Evolutionary conservation across 345 rosid species (phyloP), one percentile per base, ranked within the genome.

Genomic region (Cardamine resedifolia): DNA sequence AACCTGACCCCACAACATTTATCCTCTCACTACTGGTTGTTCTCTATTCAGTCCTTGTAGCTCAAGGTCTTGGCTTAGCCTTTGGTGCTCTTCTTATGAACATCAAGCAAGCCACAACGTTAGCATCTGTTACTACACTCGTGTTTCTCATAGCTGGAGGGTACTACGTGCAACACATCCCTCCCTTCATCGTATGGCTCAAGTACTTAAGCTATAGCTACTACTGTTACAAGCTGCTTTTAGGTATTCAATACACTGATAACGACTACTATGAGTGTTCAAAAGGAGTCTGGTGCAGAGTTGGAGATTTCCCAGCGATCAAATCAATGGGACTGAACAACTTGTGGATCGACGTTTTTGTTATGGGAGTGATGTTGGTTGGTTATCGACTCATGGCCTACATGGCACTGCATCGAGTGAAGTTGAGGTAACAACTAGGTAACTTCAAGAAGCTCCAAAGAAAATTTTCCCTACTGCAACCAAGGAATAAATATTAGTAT

Each of bases 71-170:
- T 3, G 99, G 99, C 36, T 77, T 95, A 71, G 99, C 99, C 33
- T 79, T 95, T 1, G 99, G 99, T 5, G 99, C 99, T 16, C 83
- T 95, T 33, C 96, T 91, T 19, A 95, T 91, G 99, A 96, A 95
- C 83, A 79, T 95, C 39, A 95, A 95, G 82, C 93, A 95, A 72
- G 97, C 99, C 62, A 95, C 99, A 3, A 95, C 99, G 15, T 75
- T 95, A 56, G 99, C 97, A 64, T 95, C 99, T 0, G 97, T 95
- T 6, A 91, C 97, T 6, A 95, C 96, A 26, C 83, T 95, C n/a
- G 97, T 95, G 15, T 95, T 95, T 85, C 89, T 95, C 62, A 90
- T 90, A 45, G 97, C 99, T 0, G 99, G 99, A 34, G 99, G 99
- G 27, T 95, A 91, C 75, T 95, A 91, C 64, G 82, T 91, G 39